Base-by-base conservation (phyloP, 2,329 filamentous ascomycete genomes). In the Ceratocystis ficicola region DNA sequence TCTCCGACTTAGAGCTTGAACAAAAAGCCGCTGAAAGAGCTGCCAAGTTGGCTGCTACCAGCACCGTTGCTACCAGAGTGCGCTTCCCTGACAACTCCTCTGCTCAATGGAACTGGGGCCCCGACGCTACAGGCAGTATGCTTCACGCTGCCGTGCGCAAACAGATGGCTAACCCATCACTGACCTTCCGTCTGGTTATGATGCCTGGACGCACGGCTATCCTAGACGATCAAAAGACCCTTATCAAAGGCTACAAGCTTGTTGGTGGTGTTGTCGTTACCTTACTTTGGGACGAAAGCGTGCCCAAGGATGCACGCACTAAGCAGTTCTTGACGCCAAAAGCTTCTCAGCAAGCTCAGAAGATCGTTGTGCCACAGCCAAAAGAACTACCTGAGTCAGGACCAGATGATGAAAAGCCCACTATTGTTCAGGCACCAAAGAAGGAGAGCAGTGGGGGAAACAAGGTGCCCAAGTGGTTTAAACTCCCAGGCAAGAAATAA, bases 41-140 rank as follows among this genome's bases (percentile, higher is more conserved):
- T 60, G 84, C 86, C 36, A 86, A 80, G 69, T 77, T 91, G 1
- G 81, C 86, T 4, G 80, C 82, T 4, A 80, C 92, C 68, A 84
- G 82, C 63, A 83, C 83, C 41, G 83, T 95, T 41, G 81, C 84
- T 32, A 80, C 97, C 69, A 90, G 89, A 69, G 83, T 96, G 62
- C 87, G 92, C 30, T 92, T 96, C 70, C 93, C 93, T 0, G 92
- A 97, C 73, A 89, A 92, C 70, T 88, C 86, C 66, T 85, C 86
- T 64, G 84, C 91, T 41, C 84, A 90, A 63, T 86, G 86, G 76
- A 81, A 80, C n/a, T 85, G 95, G 70, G 81, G 80, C 1, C 83
- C 84, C 22, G 74, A 78, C 1, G 86, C 92, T 64, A 90, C 88
- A 0, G 88, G 86, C 1, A 79, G 81, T 2, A 81, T 83, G 63